phyloP scores from a whole-genome alignment of 2,329 filamentous ascomycete species.

The Aspergillus aculeatus region DNA sequence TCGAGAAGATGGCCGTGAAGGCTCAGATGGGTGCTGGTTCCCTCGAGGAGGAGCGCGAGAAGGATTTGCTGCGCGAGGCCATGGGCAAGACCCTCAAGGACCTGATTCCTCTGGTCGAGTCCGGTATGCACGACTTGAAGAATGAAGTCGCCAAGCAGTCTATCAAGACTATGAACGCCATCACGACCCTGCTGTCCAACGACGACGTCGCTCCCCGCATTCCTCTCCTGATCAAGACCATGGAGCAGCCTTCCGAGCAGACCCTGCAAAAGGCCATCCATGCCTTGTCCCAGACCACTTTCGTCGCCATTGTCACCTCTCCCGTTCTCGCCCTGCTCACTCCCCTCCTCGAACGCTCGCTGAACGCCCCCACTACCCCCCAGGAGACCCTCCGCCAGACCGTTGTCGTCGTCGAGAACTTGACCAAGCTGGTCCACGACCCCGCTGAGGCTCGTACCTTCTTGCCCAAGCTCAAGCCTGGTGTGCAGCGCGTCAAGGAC shows the following conservation, averaged over 20 bases:
- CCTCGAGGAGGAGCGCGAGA: constrained; percentile 79
- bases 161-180: constrained; percentile 84
- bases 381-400: constrained; percentile 96
- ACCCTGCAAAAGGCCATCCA: constrained; percentile 94
- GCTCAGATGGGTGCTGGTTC: constrained; percentile 81
- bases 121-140: constrained; percentile 96
- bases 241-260: constrained; percentile 88
- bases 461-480: constrained; percentile 88
- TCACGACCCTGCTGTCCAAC: constrained; percentile 89
- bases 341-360: constrained; percentile 86
- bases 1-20: constrained; percentile 94
- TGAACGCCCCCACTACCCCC: constrained; percentile 85
- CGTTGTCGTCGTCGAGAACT: constrained; percentile 93
- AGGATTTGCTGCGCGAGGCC: constrained; percentile 83
- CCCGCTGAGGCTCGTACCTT: constrained; percentile 93
- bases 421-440: constrained; percentile 96
- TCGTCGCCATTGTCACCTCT: constrained; percentile 92
- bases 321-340: constrained; percentile 93
- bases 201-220: constrained; percentile 94
- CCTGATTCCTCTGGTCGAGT: constrained; percentile 87
- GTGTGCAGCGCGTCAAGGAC: constrained; percentile 84
- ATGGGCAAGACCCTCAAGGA: constrained; percentile 79
- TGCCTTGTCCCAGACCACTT: constrained; percentile 95
- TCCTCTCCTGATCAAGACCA: constrained; percentile 86
- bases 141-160: constrained; percentile 79